Conservation (phyloP, 495 filamentous ascomycete species). For the Tuber umbilicatum region DNA sequence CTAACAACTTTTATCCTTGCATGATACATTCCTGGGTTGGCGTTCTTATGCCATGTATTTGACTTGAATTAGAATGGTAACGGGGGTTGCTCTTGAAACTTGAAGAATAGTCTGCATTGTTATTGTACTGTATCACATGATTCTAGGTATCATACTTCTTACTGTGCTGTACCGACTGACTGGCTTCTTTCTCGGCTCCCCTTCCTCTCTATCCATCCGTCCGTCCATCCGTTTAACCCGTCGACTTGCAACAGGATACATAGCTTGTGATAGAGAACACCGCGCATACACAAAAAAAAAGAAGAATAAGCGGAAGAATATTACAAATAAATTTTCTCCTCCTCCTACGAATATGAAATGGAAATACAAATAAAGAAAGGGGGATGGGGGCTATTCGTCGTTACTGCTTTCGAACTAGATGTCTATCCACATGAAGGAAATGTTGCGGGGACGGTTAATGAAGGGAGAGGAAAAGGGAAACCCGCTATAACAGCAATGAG, state of each 20-base stretch:
- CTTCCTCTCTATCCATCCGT: neutral
- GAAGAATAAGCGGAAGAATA: neutral
- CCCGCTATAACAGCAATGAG: neutral
- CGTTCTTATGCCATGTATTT: neutral
- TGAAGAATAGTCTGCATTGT: neutral
- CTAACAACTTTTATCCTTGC: neutral
- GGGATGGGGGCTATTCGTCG: neutral
- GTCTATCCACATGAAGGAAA: neutral
- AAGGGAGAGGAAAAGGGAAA: neutral
- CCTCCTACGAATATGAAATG: neutral
- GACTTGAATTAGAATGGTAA: no score
- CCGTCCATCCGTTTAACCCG: neutral
- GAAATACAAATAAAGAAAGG: neutral
- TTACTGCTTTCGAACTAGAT: neutral
- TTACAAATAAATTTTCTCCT: neutral
- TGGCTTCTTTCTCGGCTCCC: neutral
- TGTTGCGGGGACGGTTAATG: neutral
- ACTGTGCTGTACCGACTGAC: neutral
- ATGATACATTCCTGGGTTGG: neutral
- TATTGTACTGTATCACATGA: neutral
- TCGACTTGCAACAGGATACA: constrained; percentile 2
- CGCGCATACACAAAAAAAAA: neutral
- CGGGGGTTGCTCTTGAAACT: neutral
- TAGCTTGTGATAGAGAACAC: neutral
- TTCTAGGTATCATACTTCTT: neutral